Base-by-base conservation (phyloP, 2,329 filamentous ascomycete species). In the Penicillium sp. region DNA sequence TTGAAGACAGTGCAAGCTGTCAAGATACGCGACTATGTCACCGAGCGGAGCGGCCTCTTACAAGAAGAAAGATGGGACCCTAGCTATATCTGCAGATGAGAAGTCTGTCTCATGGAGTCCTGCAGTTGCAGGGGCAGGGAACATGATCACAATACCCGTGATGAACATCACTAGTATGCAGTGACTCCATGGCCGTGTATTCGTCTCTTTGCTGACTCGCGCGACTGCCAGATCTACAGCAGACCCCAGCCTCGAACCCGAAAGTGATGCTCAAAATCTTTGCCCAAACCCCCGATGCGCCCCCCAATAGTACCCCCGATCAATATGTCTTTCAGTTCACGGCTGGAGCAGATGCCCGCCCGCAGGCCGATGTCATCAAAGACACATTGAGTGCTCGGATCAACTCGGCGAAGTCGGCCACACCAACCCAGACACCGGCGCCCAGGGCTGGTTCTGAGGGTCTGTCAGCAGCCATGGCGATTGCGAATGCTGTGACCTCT, bases 191-290 rank as follows among this genome's bases (percentile, higher is more conserved):
- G 45, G 49, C 37, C 32, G 20, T 44, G 31, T 10, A 42, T 51
- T 35, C 6, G 13, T 51, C 37, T 20, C 29, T 35, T 52, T 44
- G 35, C 57, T 59, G 42, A 56, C 32, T 42, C 20, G 55, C 26
- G 49, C 53, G 32, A 53, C 43, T 42, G 18, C 20, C 48, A 94
- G 90, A 97, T 76, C 84, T 99, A 47, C 93, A 99, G 74, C 93
- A 97, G 73, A 97, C 94, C 1, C 92, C 94, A 13, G 90, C 91
- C 58, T 87, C 82, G n/a, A 87, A 85, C 35, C 80, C 91, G 18
- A 97, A 96, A 80, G 92, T 96, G 51, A 96, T 96, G 82, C 83
- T 97, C 57, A 96, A 94, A 74, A 88, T 99, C 53, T 90, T 97
- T 65, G 89, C 89, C 60, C 89, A 92, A 71, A 76, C 84, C 40